Evolutionary conservation across 2,329 filamentous ascomycete genomes (phyloP).

Genomic region (Colletotrichum noveboracense): DNA sequence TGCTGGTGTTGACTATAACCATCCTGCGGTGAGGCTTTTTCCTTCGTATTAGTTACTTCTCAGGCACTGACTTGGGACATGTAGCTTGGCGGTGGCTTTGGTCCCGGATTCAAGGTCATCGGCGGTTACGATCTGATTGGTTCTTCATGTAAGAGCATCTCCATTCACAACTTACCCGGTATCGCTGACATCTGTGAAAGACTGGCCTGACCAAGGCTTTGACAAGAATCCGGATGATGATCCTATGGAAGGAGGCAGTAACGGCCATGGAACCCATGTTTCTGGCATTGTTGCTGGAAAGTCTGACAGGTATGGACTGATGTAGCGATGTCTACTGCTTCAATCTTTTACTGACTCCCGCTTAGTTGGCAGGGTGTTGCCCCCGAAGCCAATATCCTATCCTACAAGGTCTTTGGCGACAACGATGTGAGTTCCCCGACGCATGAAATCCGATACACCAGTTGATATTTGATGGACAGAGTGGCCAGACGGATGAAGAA

Average conservation of each 20-base stretch:
- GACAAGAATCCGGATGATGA: slow-evolving; percentile 37
- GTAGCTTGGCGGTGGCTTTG: slow-evolving; percentile 20
- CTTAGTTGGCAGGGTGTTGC: slow-evolving; percentile 28
- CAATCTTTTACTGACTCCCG: neutral
- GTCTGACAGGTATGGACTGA: neutral
- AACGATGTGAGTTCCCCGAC: neutral
- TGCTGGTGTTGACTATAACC: slow-evolving; percentile 44
- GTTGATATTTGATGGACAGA: neutral
- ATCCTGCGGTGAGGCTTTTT: slow-evolving; percentile 34
- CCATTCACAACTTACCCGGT: neutral
- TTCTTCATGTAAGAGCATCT: neutral
- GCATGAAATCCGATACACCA: neutral
- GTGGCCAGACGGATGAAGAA: slow-evolving; percentile 27
- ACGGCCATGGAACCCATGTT: slow-evolving; percentile 42
- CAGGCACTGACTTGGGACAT: neutral
- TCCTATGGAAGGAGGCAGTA: slow-evolving; percentile 32
- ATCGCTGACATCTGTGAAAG: neutral
- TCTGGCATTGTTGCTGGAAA: slow-evolving; percentile 31
- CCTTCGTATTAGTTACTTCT: neutral
- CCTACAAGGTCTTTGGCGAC: slow-evolving; percentile 36
- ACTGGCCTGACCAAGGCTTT: neutral
- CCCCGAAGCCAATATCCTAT: slow-evolving; percentile 30
- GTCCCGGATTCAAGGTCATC: slow-evolving; percentile 15
- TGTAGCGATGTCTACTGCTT: neutral
- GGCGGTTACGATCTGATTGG: slow-evolving; percentile 23